A percentile compares a stretch with the other conserved stretches of the same genome.
phyloP scores from a whole-genome alignment of 768 basidiomycete genomes.

The Exidia glandulosa region DNA sequence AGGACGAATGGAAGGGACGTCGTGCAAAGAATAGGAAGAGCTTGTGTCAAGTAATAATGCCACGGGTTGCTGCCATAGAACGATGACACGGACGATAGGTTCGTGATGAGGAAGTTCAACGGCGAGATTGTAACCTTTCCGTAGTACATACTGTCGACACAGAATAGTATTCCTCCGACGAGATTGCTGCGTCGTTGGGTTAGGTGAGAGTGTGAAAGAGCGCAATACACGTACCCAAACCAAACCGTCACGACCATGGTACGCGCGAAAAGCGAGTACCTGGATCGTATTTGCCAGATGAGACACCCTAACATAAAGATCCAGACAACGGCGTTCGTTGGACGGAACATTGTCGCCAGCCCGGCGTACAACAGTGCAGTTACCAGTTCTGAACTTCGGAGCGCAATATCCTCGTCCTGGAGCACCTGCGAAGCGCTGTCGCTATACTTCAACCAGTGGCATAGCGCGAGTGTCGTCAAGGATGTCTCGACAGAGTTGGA shows the following conservation, averaged over 20 bases:
- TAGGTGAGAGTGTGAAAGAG: neutral
- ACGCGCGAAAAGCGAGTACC: neutral
- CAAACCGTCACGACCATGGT: neutral
- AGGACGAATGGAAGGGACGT: constrained; percentile 63
- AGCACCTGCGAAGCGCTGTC: constrained; percentile 9
- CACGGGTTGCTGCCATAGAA: constrained; percentile 83
- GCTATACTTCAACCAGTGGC: constrained; percentile 42
- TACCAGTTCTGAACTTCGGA: constrained; percentile 14
- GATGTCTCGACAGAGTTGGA: constrained; percentile 92
- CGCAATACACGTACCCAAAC: neutral
- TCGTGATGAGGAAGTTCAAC: constrained; percentile 72
- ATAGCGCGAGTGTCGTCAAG: constrained; percentile 66
- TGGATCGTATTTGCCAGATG: constrained; percentile 13
- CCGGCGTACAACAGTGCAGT: constrained; percentile 50
- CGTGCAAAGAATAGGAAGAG: constrained; percentile 68
- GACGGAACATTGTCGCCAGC: constrained; percentile 70
- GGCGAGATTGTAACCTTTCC: constrained; percentile 57
- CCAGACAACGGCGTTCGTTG: constrained; percentile 87
- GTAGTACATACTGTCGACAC: constrained; percentile 68
- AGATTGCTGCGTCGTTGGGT: neutral
- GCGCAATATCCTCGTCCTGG: neutral
- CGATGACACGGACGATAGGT: constrained; percentile 75
- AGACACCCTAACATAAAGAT: constrained; percentile 50
- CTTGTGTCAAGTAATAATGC: constrained; percentile 88
- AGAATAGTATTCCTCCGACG: constrained; percentile 18